Conservation (phyloP, 2,329 filamentous ascomycete genomes). For the Xylaria sp. region DNA sequence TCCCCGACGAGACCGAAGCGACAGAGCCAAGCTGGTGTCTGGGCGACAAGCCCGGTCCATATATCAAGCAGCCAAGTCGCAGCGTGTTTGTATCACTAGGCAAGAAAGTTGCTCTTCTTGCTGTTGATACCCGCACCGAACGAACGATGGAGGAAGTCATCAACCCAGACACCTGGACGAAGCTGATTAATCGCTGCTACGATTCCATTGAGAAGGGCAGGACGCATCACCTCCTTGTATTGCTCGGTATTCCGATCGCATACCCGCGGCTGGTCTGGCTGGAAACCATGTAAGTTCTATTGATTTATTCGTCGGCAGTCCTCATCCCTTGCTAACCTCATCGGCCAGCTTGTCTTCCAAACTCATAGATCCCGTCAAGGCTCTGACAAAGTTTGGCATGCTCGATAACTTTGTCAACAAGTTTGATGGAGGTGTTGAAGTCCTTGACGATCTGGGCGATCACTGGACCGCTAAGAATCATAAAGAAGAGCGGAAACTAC, state of each 20-base stretch:
- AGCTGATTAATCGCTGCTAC: slow-evolving; percentile 80
- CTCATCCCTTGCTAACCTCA: slow-evolving; percentile 31
- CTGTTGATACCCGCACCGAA: slow-evolving; percentile 87
- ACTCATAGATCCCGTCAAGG: slow-evolving; percentile 83
- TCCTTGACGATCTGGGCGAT: slow-evolving; percentile 87
- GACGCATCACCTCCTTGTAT: slow-evolving; percentile 82
- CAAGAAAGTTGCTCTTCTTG: slow-evolving; percentile 71
- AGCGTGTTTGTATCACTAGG: slow-evolving; percentile 84
- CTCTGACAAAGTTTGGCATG: slow-evolving; percentile 73
- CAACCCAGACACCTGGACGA: slow-evolving; percentile 73
- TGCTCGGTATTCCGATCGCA: slow-evolving; percentile 78
- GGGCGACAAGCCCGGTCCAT: slow-evolving; percentile 74
- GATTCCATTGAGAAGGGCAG: slow-evolving; percentile 76
- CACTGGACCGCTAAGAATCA: slow-evolving; percentile 97
- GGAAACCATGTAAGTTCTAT: slow-evolving; percentile 57
- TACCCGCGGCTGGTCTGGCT: slow-evolving; percentile 73
- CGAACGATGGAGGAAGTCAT: slow-evolving; percentile 78
- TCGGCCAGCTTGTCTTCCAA: slow-evolving; percentile 66
- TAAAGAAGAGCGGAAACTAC: slow-evolving; percentile 79
- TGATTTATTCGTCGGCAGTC: neutral
- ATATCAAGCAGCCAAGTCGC: slow-evolving; percentile 79
- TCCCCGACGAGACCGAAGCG: slow-evolving; percentile 70
- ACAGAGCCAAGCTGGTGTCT: slow-evolving; percentile 90
- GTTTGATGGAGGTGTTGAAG: slow-evolving; percentile 86
- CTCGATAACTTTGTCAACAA: slow-evolving; percentile 78